Conservation (phyloP, 1,284 basidiomycete genomes). For the Phenoliferia sp. region DNA sequence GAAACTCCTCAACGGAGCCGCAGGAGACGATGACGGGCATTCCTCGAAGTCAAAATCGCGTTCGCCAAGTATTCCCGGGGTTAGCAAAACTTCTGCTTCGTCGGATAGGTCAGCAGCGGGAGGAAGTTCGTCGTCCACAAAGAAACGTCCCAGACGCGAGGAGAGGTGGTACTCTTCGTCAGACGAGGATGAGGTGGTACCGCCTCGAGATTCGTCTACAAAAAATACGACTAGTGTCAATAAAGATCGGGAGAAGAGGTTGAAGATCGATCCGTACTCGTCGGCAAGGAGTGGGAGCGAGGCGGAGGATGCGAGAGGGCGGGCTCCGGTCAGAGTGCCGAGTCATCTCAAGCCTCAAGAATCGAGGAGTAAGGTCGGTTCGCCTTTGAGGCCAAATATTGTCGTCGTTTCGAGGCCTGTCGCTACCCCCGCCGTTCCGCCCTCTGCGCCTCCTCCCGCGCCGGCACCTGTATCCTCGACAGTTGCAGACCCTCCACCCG, state of each 20-base stretch:
- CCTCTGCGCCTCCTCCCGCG: not conserved
- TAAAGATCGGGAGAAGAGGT: not conserved
- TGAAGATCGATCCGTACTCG: not conserved
- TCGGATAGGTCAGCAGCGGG: not conserved
- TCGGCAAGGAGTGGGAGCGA: not conserved
- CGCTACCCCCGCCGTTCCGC: not conserved
- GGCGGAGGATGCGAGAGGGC: not conserved
- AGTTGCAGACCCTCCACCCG: not conserved
- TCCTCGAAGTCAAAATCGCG: not conserved
- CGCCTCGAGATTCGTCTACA: not conserved
- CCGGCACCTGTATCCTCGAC: not conserved
- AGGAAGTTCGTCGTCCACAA: not conserved
- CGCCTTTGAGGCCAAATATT: not conserved
- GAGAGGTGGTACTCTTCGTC: constrained; percentile 29
- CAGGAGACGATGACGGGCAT: not conserved
- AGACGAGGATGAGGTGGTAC: constrained; percentile 8
- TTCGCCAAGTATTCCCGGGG: not conserved
- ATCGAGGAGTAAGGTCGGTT: not conserved
- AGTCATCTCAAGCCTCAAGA: not conserved
- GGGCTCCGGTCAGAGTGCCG: not conserved
- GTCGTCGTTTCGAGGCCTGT: not conserved
- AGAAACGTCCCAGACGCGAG: constrained; percentile 10
- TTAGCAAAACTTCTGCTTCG: not conserved
- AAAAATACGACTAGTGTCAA: not conserved
- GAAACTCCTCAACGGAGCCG: not conserved